Evolutionary conservation across 495 filamentous ascomycete species (phyloP), one percentile per base, ranked within the genome.

Genomic region (Hypoxylon lenormandii): DNA sequence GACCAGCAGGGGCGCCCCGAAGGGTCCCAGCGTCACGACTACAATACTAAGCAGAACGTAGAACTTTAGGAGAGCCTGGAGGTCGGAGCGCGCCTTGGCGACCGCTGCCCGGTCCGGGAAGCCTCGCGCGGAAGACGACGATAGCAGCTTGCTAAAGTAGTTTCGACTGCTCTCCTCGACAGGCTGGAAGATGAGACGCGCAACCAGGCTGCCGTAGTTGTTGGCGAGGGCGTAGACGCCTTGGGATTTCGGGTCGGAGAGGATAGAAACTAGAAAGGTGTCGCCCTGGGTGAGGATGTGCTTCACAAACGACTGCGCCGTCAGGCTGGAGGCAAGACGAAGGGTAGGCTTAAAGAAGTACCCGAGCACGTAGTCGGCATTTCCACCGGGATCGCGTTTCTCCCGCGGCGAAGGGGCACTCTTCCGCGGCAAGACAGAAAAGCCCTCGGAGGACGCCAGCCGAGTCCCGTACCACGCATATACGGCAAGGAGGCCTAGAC

Each of bases 211-310:
- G 40, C 96, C 95, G 80, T 99, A 99, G 74, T 97, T 97, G 51
- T 91, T 89, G 26, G 94, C 95, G 2, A 99, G 83, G 0, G 93
- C 91, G 77, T 98, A 99, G 15, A 92, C 88, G n/a, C 95, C 95
- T 79, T 98, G 94, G 10, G 92, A 90, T 37, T 85, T 81, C 4
- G 92, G 83, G 1, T 89, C 86, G 21, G 92, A 88, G 59, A 98
- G 80, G 49, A 86, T 78, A 23, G 90, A 85, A 33, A 99, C 90
- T 28, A 98, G 86, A 73, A 97, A 86, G 8, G 92, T 90, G 82
- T 99, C 95, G 26, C 94, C 95, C 78, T 97, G 92, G 0, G 96
- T 98, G 21, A 98, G 87, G 56, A 98, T 61, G 77, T 97, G 93
- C 74, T 99, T 99, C 36, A 97, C 82, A 12, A 89, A 74, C 19